phyloP scores from a whole-genome alignment of 352 stramenopile genomes.

The Aphanomyces invadans region DNA sequence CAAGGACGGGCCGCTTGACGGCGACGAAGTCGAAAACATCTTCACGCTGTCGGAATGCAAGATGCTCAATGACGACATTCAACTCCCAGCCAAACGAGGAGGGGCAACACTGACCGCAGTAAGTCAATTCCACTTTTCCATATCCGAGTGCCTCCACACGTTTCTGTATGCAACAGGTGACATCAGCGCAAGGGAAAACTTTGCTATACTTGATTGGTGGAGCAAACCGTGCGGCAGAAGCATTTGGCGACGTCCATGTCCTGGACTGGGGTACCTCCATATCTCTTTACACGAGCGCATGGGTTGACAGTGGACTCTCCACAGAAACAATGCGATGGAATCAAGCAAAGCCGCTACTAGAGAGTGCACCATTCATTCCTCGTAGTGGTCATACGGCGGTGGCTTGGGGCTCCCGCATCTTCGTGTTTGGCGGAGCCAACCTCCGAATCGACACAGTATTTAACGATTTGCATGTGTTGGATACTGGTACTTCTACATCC shows the following conservation, averaged over 20 bases:
- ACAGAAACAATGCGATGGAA: conserved; percentile 27
- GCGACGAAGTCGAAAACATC: neutral
- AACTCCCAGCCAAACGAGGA: conserved; percentile 18
- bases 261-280: conserved; percentile 44
- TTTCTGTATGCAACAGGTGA: neutral
- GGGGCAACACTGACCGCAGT: conserved; percentile 12
- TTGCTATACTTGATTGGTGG: conserved; percentile 61
- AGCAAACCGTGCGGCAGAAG: conserved; percentile 41
- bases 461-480: conserved; percentile 48
- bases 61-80: neutral
- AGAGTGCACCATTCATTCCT: conserved; percentile 29
- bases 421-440: conserved; percentile 62
- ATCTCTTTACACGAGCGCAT: neutral
- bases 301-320: neutral
- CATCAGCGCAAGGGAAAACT: neutral
- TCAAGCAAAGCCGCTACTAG: conserved; percentile 19
- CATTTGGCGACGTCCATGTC: conserved; percentile 45
- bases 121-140: no score
- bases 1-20: no score
- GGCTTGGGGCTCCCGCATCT: conserved; percentile 34
- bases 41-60: neutral
- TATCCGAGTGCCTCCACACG: neutral
- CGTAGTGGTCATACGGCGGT: conserved; percentile 60
- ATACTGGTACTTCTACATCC: conserved; percentile 30
- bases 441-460: conserved; percentile 35